These are phyloP conservation scores for Kandelia obovata DNA, from an alignment of 345 rosid species.

Conservation along the genomic window DNA sequence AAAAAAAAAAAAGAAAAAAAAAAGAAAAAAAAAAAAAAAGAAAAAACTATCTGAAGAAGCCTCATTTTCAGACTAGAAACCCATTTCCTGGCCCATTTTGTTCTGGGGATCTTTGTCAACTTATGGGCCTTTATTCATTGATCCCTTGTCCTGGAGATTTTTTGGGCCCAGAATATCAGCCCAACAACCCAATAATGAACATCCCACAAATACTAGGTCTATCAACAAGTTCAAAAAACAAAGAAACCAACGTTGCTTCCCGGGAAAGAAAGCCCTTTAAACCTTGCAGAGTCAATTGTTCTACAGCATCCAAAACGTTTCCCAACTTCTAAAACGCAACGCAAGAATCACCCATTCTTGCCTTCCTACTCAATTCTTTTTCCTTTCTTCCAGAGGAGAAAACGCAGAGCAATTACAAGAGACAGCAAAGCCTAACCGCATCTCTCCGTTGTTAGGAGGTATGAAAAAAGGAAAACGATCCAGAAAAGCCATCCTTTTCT, in stretches of 20 bases:
- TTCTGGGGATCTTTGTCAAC: too few species aligned
- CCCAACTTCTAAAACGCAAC: background rate
- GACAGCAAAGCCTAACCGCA: too few species aligned
- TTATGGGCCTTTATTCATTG: too few species aligned
- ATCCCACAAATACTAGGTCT: background rate
- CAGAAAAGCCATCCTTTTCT: conserved; percentile 29
- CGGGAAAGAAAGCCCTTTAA: conserved; percentile 8
- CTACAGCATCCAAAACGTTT: background rate
- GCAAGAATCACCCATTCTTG: conserved; percentile 31
- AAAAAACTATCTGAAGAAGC: too few species aligned
- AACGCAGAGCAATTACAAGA: background rate
- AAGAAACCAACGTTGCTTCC: background rate
- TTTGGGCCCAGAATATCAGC: too few species aligned
- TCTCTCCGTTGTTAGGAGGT: too few species aligned
- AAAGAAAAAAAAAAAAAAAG: too few species aligned
- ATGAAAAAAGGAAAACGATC: background rate
- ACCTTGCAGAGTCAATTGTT: background rate
- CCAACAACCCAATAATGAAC: too few species aligned
- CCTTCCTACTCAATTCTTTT: conserved; percentile 11
- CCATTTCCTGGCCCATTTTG: too few species aligned
- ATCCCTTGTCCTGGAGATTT: too few species aligned
- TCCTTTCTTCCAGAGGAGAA: background rate
- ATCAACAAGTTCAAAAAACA: background rate
- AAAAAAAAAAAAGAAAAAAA: too few species aligned
- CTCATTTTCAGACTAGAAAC: too few species aligned